Base-by-base conservation (phyloP, 352 stramenopile genomes). In the Pythium angustatum region DNA sequence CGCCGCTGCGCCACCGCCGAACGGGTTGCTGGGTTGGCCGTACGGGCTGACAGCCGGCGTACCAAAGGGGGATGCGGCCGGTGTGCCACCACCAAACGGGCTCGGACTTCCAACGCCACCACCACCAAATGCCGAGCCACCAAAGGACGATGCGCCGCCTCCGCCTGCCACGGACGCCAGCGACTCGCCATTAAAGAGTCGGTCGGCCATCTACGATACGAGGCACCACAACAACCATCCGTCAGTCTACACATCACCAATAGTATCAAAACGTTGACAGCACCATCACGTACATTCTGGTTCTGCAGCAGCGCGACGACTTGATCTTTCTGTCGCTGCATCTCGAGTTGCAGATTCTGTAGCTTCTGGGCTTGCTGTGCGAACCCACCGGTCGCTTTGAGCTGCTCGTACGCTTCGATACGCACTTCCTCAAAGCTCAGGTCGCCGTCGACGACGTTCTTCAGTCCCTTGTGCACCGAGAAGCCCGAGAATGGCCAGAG, bases 401-500 rank as follows among this genome's bases (percentile, higher is more conserved):
- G 58, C 53, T 90, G 76, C 47, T 85, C 69, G 50, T 90, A 85
- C 30, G 79, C 72, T 48, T 88, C 80, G 72, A 76, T 85, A 24
- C 79, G 73, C 43, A 77, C 67, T 69, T 91, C 83, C 61, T 91
- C 83, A 22, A 64, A 58, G 41, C 83, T 91, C 38, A 90, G 31
- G 48, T 91, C 83, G 21, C 81, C 80, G 15, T 61, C 53, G 21
- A 91, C 80, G 41, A 85, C 52, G 58, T 78, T 91, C 8, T 77
- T 72, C 5, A 89, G 71, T 31, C 77, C 83, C 72, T 90, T 90
- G 31, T 77, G 60, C 17, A 91, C 72, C 14, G 72, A 74, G 50
- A 87, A 89, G 11, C 80, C 80, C 24, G 83, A 91, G n/a, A 88
- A 74, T 30, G 75, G 73, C 80, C 81, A 91, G 0, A 83, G 64